Conservation (phyloP, 306 rosid species). For the Quercus aquifolioides region DNA sequence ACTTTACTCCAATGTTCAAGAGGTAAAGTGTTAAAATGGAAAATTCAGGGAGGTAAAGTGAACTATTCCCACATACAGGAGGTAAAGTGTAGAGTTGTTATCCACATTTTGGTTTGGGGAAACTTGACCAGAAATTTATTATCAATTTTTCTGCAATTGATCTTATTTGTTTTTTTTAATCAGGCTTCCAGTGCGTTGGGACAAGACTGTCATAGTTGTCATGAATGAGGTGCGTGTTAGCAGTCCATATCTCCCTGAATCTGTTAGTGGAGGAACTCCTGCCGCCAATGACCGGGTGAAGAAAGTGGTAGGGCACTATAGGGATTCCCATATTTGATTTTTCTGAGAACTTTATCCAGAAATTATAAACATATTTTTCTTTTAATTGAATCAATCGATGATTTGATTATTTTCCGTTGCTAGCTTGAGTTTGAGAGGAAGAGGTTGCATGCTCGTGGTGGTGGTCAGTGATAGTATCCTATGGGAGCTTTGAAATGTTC, state of each 20-base stretch:
- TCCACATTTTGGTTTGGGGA: background rate
- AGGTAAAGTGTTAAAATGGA: too few relatives aligned
- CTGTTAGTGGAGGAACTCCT: conserved; percentile 92
- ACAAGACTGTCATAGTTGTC: conserved; percentile 91
- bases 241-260: conserved; percentile 88
- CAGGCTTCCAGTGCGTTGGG: conserved; percentile 99
- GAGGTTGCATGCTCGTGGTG: conserved; percentile 69
- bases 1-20: too few relatives aligned
- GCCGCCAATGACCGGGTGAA: conserved; percentile 97
- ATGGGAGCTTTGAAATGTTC: conserved; percentile 20
- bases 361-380: background rate
- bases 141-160: conserved; percentile 13
- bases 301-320: conserved; percentile 75
- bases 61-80: too few relatives aligned
- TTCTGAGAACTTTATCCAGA: background rate
- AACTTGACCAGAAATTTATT: background rate
- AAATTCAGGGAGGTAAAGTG: too few relatives aligned
- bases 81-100: background rate
- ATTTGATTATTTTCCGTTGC: conserved; percentile 7
- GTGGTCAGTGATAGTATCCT: conserved; percentile 50
- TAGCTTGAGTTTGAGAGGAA: conserved; percentile 86
- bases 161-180: conserved; percentile 10
- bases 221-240: conserved; percentile 90
- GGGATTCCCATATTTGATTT: conserved; percentile 7
- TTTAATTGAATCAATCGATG: conserved; percentile 11